Conservation (phyloP, 139 green algal species). For the Desmodesmus armatus region DNA sequence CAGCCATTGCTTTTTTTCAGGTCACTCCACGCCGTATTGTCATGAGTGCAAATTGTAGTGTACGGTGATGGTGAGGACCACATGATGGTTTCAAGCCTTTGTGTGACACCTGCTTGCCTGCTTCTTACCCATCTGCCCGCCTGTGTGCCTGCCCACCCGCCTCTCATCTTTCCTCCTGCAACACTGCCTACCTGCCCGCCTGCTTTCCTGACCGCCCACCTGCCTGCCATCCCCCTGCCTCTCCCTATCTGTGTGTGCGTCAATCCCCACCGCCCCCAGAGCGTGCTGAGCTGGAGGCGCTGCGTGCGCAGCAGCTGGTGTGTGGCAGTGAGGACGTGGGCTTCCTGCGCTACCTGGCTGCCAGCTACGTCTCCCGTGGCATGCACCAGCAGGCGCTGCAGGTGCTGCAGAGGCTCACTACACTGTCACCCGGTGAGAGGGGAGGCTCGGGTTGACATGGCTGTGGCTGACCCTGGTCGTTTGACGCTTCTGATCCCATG, state of each 20-base stretch:
- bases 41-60: too few species aligned
- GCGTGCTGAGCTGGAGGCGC: conserved; percentile 29
- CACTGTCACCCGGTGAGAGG: conserved; percentile 14
- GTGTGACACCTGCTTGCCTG: too few species aligned
- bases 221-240: neutral
- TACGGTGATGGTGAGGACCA: too few species aligned
- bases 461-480: too few species aligned
- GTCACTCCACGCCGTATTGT: too few species aligned
- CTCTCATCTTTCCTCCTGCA: too few species aligned
- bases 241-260: neutral
- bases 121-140: too few species aligned
- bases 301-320: neutral
- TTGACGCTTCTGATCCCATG: too few species aligned
- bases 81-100: too few species aligned
- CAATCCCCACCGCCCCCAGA: conserved; percentile 21
- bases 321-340: conserved; percentile 21
- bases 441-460: neutral
- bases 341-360: conserved; percentile 31
- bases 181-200: neutral
- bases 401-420: conserved; percentile 35
- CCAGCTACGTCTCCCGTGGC: conserved; percentile 11
- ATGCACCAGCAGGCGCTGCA: conserved; percentile 25
- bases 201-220: neutral
- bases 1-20: too few species aligned
- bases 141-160: too few species aligned